Evolutionary conservation across 2,329 filamentous ascomycete species (phyloP).

Genomic region (Paraphaeosphaeria minitans): DNA sequence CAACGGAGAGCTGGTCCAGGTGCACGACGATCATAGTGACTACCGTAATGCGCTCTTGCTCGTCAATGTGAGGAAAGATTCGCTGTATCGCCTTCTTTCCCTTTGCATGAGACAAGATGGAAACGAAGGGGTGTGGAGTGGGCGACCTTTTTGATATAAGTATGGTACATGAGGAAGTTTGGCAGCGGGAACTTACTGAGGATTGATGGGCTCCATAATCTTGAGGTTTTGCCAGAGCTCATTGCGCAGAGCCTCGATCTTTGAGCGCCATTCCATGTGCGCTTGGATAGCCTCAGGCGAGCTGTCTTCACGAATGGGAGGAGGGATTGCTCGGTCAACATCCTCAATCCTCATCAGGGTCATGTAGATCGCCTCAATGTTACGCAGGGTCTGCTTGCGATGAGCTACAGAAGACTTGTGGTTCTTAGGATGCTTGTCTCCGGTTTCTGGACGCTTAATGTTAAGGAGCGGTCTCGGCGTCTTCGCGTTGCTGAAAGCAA

Average conservation of each 20-base stretch:
- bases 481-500: constrained; percentile 98
- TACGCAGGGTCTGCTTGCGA: constrained; percentile 79
- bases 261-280: constrained; percentile 80
- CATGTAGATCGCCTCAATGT: constrained; percentile 87
- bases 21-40: constrained; percentile 95
- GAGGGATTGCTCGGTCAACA: constrained; percentile 80
- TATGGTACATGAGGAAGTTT: not conserved
- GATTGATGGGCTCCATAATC: constrained; percentile 86
- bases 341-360: constrained; percentile 94
- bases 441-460: constrained; percentile 83
- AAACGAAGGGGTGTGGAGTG: constrained; percentile 86
- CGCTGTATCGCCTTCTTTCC: constrained; percentile 95
- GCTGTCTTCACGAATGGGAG: constrained; percentile 65
- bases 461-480: constrained; percentile 94
- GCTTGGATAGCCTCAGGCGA: constrained; percentile 72
- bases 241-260: constrained; percentile 72
- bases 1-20: constrained; percentile 88
- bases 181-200: constrained; percentile 47
- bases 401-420: constrained; percentile 65
- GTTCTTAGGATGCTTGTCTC: constrained; percentile 52
- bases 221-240: constrained; percentile 86
- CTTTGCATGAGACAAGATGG: constrained; percentile 91
- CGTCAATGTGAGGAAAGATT: constrained; percentile 90
- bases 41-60: constrained; percentile 91
- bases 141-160: constrained; percentile 61